Base-by-base conservation (phyloP, 1,284 basidiomycete species). In the Rhodotorula sp. region DNA sequence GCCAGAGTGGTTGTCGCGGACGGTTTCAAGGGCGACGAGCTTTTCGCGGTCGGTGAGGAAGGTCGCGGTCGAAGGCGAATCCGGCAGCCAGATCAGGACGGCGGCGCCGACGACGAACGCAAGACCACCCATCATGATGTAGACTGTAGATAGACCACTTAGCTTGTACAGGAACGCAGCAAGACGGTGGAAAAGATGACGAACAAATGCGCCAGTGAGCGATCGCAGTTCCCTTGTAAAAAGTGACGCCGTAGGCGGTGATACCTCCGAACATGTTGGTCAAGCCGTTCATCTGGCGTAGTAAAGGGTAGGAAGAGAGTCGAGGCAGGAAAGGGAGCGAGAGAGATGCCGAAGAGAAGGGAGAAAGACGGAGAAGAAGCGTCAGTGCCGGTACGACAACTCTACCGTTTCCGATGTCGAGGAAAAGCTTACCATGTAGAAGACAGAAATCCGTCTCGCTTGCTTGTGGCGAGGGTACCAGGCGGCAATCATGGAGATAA, bases 381-480 rank as follows among this genome's bases (percentile, higher is more conserved):
- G 78, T 66, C 76, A 74, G 73, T 48, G 31, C 4, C 56, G 19
- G 31, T 5, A 21, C 19, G 43, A 16, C 2, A 10, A n/a, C 21
- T 2, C 21, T 5, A 47, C 38, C 38, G 47, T 23, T 4, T 19
- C 18, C 45, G 8, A 23, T 26, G 15, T 14, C n/a, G 59, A 5
- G 2, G 21, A 12, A 28, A 23, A 6, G 38, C 19, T 48, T n/a
- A 26, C 12, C 19, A 56, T 45, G 79, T 88, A 89, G 79, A 89
- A 89, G 84, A 86, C 88, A 5, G 87, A 85, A 31, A 89, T 86
- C 28, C 88, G 82, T 21, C 81, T 83, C 0, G 85, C 86, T 84
- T 89, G 88, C 75, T 89, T 88, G 64, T 87, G 82, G 80, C 88
- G 89, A 81, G 86, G 87, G 79, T 89, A 89, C 78, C 88, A 88